These are phyloP conservation scores for Coniochaeta sp. DNA, from an alignment of 2,329 filamentous ascomycete species.

Conservation along the genomic window DNA sequence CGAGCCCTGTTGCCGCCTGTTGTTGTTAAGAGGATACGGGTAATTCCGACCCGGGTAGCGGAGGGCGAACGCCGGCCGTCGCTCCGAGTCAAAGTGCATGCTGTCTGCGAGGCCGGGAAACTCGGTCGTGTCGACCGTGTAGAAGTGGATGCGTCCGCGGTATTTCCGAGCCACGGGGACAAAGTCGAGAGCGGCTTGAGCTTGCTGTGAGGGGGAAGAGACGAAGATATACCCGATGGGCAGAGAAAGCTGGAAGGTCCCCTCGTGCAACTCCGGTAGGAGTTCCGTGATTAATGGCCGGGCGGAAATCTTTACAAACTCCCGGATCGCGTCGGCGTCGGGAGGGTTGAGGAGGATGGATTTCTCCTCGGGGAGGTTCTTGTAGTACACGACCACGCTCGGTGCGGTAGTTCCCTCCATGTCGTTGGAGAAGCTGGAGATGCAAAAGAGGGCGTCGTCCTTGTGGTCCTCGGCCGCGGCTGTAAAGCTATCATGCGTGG, in stretches of 20 bases:
- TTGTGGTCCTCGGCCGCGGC: conserved; percentile 68
- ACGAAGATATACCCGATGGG: conserved; percentile 22
- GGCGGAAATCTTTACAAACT: conserved; percentile 76
- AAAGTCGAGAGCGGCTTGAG: background rate
- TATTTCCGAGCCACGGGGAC: background rate
- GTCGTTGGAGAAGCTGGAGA: conserved; percentile 74
- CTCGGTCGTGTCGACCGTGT: background rate
- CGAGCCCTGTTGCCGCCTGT: conserved; percentile 47
- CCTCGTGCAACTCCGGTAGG: conserved; percentile 89
- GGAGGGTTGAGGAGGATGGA: conserved; percentile 75
- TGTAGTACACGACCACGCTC: conserved; percentile 89
- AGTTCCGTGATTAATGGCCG: conserved; percentile 93
- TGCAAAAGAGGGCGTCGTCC: conserved; percentile 88
- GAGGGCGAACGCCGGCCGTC: background rate
- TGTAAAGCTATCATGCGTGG: conserved; percentile 78
- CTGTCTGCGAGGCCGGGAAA: background rate
- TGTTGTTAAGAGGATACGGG: conserved; percentile 94
- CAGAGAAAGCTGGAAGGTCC: conserved; percentile 92
- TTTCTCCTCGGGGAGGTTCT: conserved; percentile 97
- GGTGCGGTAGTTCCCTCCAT: conserved; percentile 84
- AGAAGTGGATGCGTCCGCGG: background rate
- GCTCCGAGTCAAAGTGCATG: background rate
- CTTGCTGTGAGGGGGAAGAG: background rate
- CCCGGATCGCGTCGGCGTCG: conserved; percentile 68
- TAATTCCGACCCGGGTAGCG: conserved; percentile 88